Evolutionary conservation across 148 eudicot genomes (phyloP), one percentile per base, ranked within the genome.

Genomic region (Vaccinium corymbosum): DNA sequence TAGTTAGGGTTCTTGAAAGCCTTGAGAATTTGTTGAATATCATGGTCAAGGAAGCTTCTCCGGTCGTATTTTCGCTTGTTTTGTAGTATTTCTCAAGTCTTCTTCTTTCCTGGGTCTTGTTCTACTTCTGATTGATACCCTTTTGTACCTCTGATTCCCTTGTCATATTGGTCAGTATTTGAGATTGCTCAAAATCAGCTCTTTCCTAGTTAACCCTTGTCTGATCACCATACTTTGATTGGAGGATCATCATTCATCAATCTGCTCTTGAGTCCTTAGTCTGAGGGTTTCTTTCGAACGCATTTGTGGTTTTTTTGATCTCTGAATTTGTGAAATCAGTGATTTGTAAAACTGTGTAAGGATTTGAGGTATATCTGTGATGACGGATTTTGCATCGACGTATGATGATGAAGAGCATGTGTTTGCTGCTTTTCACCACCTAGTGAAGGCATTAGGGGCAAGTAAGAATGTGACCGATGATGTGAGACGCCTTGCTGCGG

Each of bases 351-450:
- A 64, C 32, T 29, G 14, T 62, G n/a, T 13, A 4, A 13, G 73
- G 42, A 4, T 66, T 22, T 66, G 38, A 25, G 72, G 17, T 25
- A 12, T 27, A 64, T 59, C 64, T 13, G 32, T 4, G 46, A 87
- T 87, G 87, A 86, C 62, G 68, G 86, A 82, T 70, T 56, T 20
- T 48, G 78, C 70, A 19, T 46, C 80, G 25, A 79, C 79, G 71
- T 25, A 71, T 68, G 88, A 84, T 68, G 84, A 82, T 5, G 84
- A 90, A 62, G 82, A 84, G 49, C 90, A 89, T 42, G 74, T 89
- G 70, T 72, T 87, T 72, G 87, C 82, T 78, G 92, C 92, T 3
- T 79, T 88, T 56, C 75, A 74, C 75, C 91, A 87, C 51, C 70
- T 90, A 19, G 66, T 90, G 62, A 86, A 85, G 85, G 90, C 88